phyloP scores from a whole-genome alignment of 2,329 filamentous ascomycete species.

The Bertia moriformis region DNA sequence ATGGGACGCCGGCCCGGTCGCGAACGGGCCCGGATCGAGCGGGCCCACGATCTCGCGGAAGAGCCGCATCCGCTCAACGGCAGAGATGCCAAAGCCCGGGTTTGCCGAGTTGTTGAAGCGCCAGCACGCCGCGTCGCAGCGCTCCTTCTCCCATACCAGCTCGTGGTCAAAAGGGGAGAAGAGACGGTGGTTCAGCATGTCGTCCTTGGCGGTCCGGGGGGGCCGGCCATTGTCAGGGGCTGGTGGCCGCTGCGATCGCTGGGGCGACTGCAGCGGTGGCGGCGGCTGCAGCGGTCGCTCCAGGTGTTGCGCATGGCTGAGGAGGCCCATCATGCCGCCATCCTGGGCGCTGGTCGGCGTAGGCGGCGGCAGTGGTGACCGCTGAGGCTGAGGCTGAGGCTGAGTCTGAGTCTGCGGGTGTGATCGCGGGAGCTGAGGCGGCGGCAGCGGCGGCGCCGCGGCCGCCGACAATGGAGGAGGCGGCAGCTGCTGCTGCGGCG shows the following conservation, averaged over 20 bases:
- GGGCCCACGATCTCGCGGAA: constrained; percentile 58
- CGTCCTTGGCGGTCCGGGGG: constrained; percentile 64
- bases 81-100: constrained; percentile 56
- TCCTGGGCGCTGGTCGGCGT: constrained; percentile 30
- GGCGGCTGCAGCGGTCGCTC: constrained; percentile 14
- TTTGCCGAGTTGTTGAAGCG: constrained; percentile 76
- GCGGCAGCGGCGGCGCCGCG: constrained; percentile 3
- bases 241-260: no score
- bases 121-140: constrained; percentile 69
- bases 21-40: constrained; percentile 37
- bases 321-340: constrained; percentile 42
- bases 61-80: constrained; percentile 51
- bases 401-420: no score
- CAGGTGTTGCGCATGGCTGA: constrained; percentile 35
- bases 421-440: constrained; percentile 11
- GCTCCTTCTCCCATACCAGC: constrained; percentile 69
- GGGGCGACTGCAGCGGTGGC: no score
- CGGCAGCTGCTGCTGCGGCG: constrained; percentile 11
- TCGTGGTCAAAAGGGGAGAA: constrained; percentile 69
- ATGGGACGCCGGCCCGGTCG: constrained; percentile 32
- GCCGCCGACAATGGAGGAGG: constrained; percentile 13
- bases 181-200: constrained; percentile 70
- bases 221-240: constrained; percentile 12
- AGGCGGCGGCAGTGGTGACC: no score
- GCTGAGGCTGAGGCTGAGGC: constrained; percentile 12